phyloP scores from a whole-genome alignment of 257 asterid genomes.

The Solanum phureja region DNA sequence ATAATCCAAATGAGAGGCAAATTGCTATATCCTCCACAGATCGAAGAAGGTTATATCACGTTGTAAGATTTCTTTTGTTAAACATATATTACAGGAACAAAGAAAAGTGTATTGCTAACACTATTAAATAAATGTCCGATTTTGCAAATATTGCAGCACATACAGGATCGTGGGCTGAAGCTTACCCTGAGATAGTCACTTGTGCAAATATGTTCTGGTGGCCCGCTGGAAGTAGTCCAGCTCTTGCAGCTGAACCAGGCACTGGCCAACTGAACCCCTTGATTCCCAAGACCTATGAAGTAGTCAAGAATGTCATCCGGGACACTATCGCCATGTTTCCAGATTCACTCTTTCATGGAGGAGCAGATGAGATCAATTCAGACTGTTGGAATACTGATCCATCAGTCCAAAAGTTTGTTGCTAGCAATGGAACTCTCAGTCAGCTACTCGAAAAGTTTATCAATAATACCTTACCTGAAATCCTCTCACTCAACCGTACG shows the following conservation, averaged over 20 bases:
- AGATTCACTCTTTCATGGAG: conserved; percentile 64
- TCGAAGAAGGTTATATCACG: background rate
- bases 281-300: conserved; percentile 52
- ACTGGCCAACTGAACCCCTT: conserved; percentile 87
- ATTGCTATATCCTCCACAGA: background rate
- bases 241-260: conserved; percentile 82
- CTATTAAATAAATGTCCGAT: background rate
- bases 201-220: conserved; percentile 85
- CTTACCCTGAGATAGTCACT: conserved; percentile 71
- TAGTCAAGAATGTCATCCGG: conserved; percentile 43
- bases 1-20: background rate
- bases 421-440: too few relatives aligned
- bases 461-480: too few relatives aligned
- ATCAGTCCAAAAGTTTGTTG: too few relatives aligned
- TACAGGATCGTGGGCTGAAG: conserved; percentile 90
- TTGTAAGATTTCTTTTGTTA: background rate
- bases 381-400: too few relatives aligned
- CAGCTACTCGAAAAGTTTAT: too few relatives aligned
- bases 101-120: background rate
- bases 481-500: too few relatives aligned
- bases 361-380: conserved; percentile 89
- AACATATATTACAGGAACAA: background rate
- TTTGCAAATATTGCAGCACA: conserved; percentile 52
- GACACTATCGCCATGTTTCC: conserved; percentile 63
- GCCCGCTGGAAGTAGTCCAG: conserved; percentile 58